Evolutionary conservation across 129 eudicot genomes (phyloP), one percentile per base, ranked within the genome.

Genomic region (Centrapalus pauciflorus): DNA sequence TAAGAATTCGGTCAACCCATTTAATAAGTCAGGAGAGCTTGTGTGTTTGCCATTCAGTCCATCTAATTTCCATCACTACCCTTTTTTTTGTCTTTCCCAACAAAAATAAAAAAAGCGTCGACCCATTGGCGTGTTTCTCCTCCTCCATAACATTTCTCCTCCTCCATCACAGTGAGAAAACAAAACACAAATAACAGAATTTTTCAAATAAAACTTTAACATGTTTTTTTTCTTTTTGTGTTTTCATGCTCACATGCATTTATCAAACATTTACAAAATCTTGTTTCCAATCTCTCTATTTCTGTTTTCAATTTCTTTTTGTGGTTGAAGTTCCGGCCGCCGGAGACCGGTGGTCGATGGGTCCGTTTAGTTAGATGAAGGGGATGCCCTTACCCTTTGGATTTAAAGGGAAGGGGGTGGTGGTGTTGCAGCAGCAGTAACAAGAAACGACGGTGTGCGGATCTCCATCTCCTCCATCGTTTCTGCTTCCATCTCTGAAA

Each of bases 341-440:
- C 27, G 61, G 54, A 55, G 64, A 2, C 24, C 60, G 17, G 10
- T 50, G 10, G 70, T 21, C 7, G 72, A 38, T 40, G 0, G n/a
- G 34, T 55, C 12, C n/a, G n/a, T 49, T 11, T 16, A n/a, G 27
- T 27, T 57, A 76, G 68, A 84, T 80, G 80, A 79, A 84, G 67
- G 85, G 83, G 27, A 28, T 59, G 66, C 48, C 45, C 48, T 32
- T 17, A 59, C 27, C 48, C 29, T 59, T 59, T 33, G 45, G 33
- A 30, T 17, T 33, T 19, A 4, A 33, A 14, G 7, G 48, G 28
- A 30, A 28, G 8, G 7, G 24, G 27, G 28, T 59, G 48, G 48
- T n/a, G n/a, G n/a, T n/a, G n/a, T 54, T 25, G 60, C 5, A 26
- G 19, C 3, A 54, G n/a, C n/a, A n/a, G 4, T 4, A 43, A 43